Evolutionary conservation across 179 eudicot species (phyloP), one percentile per base, ranked within the genome.

Genomic region (Camellia oleifera): DNA sequence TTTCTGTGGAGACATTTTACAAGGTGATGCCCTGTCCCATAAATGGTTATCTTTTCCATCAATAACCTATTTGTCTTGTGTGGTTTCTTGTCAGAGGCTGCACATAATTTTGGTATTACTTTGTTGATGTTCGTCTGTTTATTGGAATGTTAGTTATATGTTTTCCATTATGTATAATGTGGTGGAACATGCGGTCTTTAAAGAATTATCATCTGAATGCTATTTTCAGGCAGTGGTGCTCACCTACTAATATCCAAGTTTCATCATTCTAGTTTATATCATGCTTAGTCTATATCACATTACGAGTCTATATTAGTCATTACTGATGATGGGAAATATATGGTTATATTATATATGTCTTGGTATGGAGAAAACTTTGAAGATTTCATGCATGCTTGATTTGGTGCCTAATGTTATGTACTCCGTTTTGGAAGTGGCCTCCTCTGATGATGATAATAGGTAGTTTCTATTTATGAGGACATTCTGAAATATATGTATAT

Each of bases 1-100:
- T 92, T 84, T 89, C 90, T 40, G 83, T 82, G 80, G 98, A 94
- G 92, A 89, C 90, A 71, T 97, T 85, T 88, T 97, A 97, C 81
- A 94, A 92, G 97, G 99, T 94, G 83, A 73, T 20, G 46, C 77
- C 63, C 57, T 60, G 17, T 64, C 46, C 73, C 61, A 11, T 72
- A 5, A 50, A 72, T 58, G 56, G 50, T 75, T 65, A 26, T 64
- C 32, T 44, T 53, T 44, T 46, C 77, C 40, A 3, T 56, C 64
- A 12, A 0, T 57, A 50, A 44, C 50, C 23, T 11, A 15, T 76
- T 42, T 45, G 46, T 79, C 50, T 66, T 63, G 50, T 0, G 20
- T 20, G 56, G 26, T 54, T 78, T 57, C 26, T 26, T 60, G 40
- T 45, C 6, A 1, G 48, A 54, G 10, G 57, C 5, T 65, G 67